These are phyloP conservation scores for Lunularia cruciata DNA, from an alignment of 225 moss, liverwort and hornwort species.

Conservation along the genomic window DNA sequence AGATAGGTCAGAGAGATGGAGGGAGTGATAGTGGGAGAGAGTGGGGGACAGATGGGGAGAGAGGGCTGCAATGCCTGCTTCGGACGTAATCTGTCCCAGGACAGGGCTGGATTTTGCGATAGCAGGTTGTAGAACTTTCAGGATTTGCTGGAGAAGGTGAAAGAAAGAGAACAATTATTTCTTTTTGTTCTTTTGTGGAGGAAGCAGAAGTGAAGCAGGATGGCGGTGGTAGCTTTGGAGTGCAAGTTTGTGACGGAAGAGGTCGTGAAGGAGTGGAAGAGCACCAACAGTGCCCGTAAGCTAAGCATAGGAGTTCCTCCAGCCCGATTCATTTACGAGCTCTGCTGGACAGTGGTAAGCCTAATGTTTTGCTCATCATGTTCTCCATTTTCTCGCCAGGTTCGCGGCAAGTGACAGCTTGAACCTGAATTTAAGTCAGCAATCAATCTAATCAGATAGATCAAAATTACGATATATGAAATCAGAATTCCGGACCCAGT, in stretches of 20 bases:
- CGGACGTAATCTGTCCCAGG: background rate
- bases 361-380: background rate
- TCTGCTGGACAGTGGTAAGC: constrained; percentile 88
- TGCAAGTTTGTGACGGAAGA: constrained; percentile 87
- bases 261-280: constrained; percentile 83
- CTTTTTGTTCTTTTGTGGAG: background rate
- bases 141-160: constrained; percentile 5
- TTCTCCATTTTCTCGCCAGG: background rate
- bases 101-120: background rate
- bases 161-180: background rate
- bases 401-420: background rate
- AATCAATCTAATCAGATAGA: too few species aligned
- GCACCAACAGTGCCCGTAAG: constrained; percentile 77
- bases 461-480: too few species aligned
- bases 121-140: background rate
- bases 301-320: constrained; percentile 47
- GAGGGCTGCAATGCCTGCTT: background rate
- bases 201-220: constrained; percentile 12
- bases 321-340: constrained; percentile 80
- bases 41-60: background rate
- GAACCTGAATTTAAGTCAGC: too few species aligned
- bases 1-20: background rate
- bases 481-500: too few species aligned
- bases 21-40: background rate
- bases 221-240: constrained; percentile 56